Conservation (phyloP, 345 rosid genomes). For the Dimocarpus longan region DNA sequence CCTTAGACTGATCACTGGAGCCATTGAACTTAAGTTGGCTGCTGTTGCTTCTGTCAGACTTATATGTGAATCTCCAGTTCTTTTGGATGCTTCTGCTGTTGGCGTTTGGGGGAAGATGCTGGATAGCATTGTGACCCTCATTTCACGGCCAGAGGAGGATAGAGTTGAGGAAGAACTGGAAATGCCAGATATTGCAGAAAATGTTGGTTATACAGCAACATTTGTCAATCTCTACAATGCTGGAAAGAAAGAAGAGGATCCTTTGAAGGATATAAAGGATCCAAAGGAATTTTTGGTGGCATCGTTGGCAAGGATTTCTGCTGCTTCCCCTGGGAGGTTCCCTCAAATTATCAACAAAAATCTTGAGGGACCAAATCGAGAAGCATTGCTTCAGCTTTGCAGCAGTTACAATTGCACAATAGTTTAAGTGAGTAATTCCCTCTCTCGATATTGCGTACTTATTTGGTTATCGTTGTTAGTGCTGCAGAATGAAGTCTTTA, state of each 20-base stretch:
- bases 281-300: conserved; percentile 77
- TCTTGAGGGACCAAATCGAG: conserved; percentile 73
- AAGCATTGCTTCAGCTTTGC: conserved; percentile 74
- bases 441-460: conserved; percentile 10
- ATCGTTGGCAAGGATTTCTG: conserved; percentile 63
- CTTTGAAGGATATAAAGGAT: conserved; percentile 71
- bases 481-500: not conserved
- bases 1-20: conserved; percentile 73
- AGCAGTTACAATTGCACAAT: conserved; percentile 55
- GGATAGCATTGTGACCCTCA: conserved; percentile 80
- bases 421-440: conserved; percentile 58
- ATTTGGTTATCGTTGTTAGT: not conserved
- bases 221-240: conserved; percentile 87
- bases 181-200: conserved; percentile 87
- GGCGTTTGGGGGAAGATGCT: conserved; percentile 79
- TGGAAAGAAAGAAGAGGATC: conserved; percentile 92
- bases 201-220: conserved; percentile 73
- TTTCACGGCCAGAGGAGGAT: conserved; percentile 82
- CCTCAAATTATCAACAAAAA: conserved; percentile 69
- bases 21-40: conserved; percentile 68
- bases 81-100: conserved; percentile 65
- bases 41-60: conserved; percentile 85
- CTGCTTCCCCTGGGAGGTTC: conserved; percentile 71
- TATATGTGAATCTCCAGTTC: conserved; percentile 73
- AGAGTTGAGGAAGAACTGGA: conserved; percentile 82